Conservation (phyloP, 2,329 filamentous ascomycete genomes). For the Paecilomyces niveus region DNA sequence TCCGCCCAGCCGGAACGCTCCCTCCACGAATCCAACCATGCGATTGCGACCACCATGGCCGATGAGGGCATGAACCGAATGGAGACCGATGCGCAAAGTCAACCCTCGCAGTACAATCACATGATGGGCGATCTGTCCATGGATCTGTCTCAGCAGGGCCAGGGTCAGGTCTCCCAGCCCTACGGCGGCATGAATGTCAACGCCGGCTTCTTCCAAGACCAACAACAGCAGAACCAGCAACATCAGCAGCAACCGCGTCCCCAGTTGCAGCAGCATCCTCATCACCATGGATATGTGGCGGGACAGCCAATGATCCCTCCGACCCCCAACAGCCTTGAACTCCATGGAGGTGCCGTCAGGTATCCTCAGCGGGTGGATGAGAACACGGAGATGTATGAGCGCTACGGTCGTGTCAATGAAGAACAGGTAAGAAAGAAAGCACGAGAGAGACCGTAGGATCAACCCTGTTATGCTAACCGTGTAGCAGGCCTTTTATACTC, state of each 20-base stretch:
- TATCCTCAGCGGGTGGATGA: conserved; percentile 35
- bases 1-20: conserved; percentile 27
- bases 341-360: conserved; percentile 37
- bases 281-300: conserved; percentile 22
- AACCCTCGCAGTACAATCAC: conserved; percentile 19
- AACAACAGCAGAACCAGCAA: conserved; percentile 19
- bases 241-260: conserved; percentile 14
- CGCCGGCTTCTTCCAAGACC: conserved; percentile 24
- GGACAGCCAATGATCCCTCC: conserved; percentile 36
- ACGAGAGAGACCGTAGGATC: background rate
- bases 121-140: conserved; percentile 31
- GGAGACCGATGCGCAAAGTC: conserved; percentile 18
- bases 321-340: conserved; percentile 43
- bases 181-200: conserved; percentile 9
- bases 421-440: conserved; percentile 32
- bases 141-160: conserved; percentile 15
- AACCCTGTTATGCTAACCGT: background rate
- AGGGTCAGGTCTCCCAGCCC: conserved; percentile 17
- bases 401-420: conserved; percentile 35
- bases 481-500: conserved; percentile 40
- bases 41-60: conserved; percentile 25
- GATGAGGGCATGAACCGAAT: conserved; percentile 20
- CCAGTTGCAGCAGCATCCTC: conserved; percentile 1
- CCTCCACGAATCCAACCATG: conserved; percentile 23
- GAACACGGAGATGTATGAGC: conserved; percentile 37